These are phyloP conservation scores for Eucommia ulmoides DNA, from an alignment of 257 asterid species.

Conservation along the genomic window DNA sequence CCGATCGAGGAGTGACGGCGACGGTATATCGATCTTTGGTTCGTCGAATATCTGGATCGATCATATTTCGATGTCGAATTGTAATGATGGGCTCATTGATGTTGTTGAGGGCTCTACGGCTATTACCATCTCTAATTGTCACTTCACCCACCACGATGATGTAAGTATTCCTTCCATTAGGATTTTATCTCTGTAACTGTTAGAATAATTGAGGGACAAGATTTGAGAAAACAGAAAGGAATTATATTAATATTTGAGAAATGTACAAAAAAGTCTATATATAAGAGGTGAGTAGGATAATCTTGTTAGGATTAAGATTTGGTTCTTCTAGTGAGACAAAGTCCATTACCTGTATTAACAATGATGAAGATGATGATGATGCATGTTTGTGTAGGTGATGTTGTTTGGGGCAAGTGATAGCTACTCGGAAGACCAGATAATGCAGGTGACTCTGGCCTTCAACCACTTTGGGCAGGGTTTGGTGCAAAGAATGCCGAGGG, in stretches of 20 bases:
- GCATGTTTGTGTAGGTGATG: conserved; percentile 38
- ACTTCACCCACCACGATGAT: conserved; percentile 38
- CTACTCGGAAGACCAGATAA: conserved; percentile 22
- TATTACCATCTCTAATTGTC: conserved; percentile 56
- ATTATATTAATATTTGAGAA: too few species aligned
- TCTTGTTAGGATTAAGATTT: too few species aligned
- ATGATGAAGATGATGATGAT: too few species aligned
- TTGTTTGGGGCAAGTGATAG: conserved; percentile 47
- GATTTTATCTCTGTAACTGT: too few species aligned
- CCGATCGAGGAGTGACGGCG: conserved; percentile 38
- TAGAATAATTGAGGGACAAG: too few species aligned
- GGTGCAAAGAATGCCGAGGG: conserved; percentile 52
- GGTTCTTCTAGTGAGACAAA: too few species aligned
- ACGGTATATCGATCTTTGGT: conserved; percentile 41
- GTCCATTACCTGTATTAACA: too few species aligned
- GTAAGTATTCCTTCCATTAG: conserved; percentile 15
- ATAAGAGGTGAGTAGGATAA: too few species aligned
- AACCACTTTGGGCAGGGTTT: conserved; percentile 53
- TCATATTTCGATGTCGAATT: conserved; percentile 40
- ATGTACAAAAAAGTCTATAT: too few species aligned
- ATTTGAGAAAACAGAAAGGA: too few species aligned
- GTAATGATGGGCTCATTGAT: conserved; percentile 50
- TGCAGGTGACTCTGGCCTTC: conserved; percentile 59
- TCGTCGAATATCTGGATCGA: conserved; percentile 47
- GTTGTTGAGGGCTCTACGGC: conserved; percentile 44